These are phyloP conservation scores for Beauveria varroae DNA, from an alignment of 2,329 filamentous ascomycete genomes.

Conservation along the genomic window DNA sequence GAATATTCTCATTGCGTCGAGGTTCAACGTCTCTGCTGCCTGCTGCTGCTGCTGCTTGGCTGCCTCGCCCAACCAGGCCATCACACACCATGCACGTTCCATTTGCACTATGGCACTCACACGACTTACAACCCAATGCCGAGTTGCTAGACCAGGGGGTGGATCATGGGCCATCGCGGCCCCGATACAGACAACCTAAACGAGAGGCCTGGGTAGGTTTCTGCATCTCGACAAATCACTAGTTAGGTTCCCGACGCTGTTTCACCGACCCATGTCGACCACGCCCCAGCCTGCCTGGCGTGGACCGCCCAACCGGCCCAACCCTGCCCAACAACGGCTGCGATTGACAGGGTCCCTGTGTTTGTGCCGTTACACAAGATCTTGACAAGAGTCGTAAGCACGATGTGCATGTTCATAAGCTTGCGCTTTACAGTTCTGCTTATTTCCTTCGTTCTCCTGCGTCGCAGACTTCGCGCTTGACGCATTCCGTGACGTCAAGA, in stretches of 20 bases:
- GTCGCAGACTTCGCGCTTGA: not conserved
- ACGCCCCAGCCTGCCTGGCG: not conserved
- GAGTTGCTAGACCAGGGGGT: not conserved
- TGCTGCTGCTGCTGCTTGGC: not conserved
- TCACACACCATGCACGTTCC: not conserved
- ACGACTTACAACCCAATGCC: not conserved
- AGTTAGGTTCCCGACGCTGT: not conserved
- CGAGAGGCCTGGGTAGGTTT: no score
- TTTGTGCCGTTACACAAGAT: not conserved
- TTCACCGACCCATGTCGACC: not conserved
- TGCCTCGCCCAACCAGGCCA: not conserved
- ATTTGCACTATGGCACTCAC: not conserved
- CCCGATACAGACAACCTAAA: not conserved
- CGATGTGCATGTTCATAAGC: not conserved
- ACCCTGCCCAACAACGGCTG: not conserved
- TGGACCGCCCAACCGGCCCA: not conserved
- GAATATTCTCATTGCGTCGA: not conserved
- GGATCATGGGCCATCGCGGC: not conserved
- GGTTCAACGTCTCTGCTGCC: not conserved
- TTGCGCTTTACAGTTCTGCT: not conserved
- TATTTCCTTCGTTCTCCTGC: not conserved
- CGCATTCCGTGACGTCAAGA: constrained; percentile 1
- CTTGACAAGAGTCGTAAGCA: not conserved
- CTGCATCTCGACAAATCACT: no score
- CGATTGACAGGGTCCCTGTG: not conserved